Base-by-base conservation (phyloP, 2,329 filamentous ascomycete species). In the Cladosporium sp. region DNA sequence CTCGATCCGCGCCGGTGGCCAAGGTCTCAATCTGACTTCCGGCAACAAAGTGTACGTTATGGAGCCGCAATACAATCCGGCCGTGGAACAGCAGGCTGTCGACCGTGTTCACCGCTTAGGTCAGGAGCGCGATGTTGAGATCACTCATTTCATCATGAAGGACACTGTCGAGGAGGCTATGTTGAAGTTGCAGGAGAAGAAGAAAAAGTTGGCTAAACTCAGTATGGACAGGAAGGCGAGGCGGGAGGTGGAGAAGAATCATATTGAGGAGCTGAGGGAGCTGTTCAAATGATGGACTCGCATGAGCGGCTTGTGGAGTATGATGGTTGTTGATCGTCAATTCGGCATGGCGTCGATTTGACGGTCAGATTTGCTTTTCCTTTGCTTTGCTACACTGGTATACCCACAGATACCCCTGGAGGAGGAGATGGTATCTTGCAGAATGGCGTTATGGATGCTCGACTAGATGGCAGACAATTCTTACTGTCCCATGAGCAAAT, bases 21-120 rank as follows among this genome's bases (percentile, higher is more conserved):
- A 96, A 13, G 92, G 92, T 12, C 82, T 97, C 33, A 97, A 97
- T 64, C 74, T 97, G 49, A 96, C 91, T 0, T 77, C 87, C 0
- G 92, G 85, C 27, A 93, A 84, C 64, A 86, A 81, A 49, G 92
- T 94, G 12, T 97, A 93, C 66, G 86, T 97, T 61, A 97, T 98
- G 92, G 93, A 98, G 67, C 93, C 93, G 4, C 91, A 96, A 64
- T 98, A 92, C 73, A 98, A 98, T 62, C 93, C 93, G 0, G 91
- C 90, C 0, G 89, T 91, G 0, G 92, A 98, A 68, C 88, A 90
- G 4, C 93, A 98, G 70, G 93, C 93, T 2, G 79, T 97, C 7
- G 93, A 97, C 66, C 88, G 93, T 25, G 88, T 98, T 5, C 91
- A 95, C 67, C 84, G 91, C 15, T 75, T 96, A 1, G 91, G 93